Percentiles rank a stretch among this genome's conserved stretches.
These are phyloP conservation scores for Tilletia indica DNA, from an alignment of 1,284 basidiomycete species.

Conservation along the genomic window DNA sequence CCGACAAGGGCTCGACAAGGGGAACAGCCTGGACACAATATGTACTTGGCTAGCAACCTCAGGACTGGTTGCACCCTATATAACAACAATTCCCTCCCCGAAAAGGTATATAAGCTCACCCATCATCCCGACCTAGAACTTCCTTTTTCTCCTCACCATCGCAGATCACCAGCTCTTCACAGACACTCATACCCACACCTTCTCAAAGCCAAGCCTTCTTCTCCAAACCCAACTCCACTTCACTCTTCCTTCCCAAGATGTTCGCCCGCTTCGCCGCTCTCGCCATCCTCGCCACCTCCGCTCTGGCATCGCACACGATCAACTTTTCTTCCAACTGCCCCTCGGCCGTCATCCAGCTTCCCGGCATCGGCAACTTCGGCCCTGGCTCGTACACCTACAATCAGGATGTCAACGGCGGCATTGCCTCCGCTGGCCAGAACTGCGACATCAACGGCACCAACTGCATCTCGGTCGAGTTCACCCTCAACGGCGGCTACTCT, in stretches of 20 bases:
- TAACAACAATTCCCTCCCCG: too few relatives aligned
- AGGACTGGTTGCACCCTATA: too few relatives aligned
- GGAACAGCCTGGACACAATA: too few relatives aligned
- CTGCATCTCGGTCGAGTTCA: constrained; percentile 26
- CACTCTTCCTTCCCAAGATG: constrained; percentile 7
- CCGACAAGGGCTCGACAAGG: too few relatives aligned
- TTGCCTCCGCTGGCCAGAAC: constrained; percentile 19
- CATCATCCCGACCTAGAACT: background rate
- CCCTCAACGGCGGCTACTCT: constrained; percentile 21
- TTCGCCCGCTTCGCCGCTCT: constrained; percentile 7
- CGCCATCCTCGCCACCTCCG: constrained; percentile 11
- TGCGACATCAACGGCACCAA: background rate
- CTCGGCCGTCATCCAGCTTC: constrained; percentile 20
- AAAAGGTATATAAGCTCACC: background rate
- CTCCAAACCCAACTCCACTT: background rate
- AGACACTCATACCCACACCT: too few relatives aligned
- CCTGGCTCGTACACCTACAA: constrained; percentile 20
- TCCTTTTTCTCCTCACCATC: background rate
- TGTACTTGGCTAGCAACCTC: too few relatives aligned
- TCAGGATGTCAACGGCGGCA: constrained; percentile 21
- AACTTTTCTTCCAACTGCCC: constrained; percentile 18
- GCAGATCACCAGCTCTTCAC: too few relatives aligned
- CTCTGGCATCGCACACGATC: constrained; percentile 12
- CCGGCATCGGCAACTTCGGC: constrained; percentile 21
- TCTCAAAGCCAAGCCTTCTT: background rate